A percentile compares a stretch with the other conserved stretches of the same genome.
phyloP scores from a whole-genome alignment of 2,329 filamentous ascomycete genomes.

The Nakataea oryzae region DNA sequence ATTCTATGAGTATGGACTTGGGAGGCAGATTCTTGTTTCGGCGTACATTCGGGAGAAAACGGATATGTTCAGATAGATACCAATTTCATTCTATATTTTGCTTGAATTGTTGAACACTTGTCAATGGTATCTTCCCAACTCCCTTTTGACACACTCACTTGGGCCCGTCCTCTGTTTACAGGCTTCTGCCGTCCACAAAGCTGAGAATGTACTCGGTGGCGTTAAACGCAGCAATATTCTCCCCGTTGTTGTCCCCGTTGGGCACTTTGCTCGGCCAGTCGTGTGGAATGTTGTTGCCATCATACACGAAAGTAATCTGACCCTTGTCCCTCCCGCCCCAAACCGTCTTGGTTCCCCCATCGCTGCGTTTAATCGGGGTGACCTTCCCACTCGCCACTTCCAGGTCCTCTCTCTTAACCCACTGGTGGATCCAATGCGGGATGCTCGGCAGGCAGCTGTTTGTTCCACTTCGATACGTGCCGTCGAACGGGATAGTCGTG shows the following conservation, averaged over 20 bases:
- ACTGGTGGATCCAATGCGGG: conserved; percentile 27
- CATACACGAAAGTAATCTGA: neutral
- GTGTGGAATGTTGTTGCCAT: neutral
- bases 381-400: neutral
- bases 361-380: neutral
- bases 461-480: conserved; percentile 25
- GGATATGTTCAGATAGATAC: neutral
- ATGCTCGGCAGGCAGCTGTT: conserved; percentile 29
- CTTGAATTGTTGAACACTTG: too few species aligned
- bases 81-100: neutral
- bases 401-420: conserved; percentile 25
- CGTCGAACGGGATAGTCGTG: conserved; percentile 28
- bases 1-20: neutral
- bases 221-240: neutral
- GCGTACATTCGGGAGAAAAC: neutral
- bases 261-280: conserved; percentile 2
- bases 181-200: neutral
- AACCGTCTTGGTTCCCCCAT: neutral
- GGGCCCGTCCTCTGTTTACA: neutral
- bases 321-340: neutral
- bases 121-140: too few species aligned
- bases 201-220: neutral
- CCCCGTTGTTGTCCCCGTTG: neutral
- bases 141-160: too few species aligned
- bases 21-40: neutral